phyloP scores from a whole-genome alignment of 352 stramenopile genomes.

The Globisporangium heterothallicum region DNA sequence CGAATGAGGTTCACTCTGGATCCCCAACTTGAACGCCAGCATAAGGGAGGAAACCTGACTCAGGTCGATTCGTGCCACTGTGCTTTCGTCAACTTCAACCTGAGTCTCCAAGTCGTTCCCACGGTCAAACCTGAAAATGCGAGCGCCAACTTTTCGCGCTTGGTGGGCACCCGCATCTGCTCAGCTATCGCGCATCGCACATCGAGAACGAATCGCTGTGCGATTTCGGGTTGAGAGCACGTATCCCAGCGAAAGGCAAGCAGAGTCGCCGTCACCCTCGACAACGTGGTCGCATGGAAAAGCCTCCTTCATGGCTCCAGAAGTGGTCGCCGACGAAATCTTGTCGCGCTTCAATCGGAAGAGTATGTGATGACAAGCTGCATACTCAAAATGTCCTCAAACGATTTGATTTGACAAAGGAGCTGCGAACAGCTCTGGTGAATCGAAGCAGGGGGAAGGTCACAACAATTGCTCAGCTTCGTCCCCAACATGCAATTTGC shows the following conservation, averaged over 20 bases:
- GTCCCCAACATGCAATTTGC: too few species aligned
- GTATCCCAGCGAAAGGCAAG: background rate
- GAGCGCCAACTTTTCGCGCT: conserved; percentile 2
- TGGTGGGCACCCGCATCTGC: conserved; percentile 35
- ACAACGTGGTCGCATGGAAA: conserved; percentile 9
- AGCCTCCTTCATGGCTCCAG: conserved; percentile 15
- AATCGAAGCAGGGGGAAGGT: too few species aligned
- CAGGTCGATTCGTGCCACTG: background rate
- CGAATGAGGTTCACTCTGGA: too few species aligned
- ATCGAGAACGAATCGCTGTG: conserved; percentile 29
- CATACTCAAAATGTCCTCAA: too few species aligned
- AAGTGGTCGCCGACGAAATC: conserved; percentile 12
- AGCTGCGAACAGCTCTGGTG: too few species aligned
- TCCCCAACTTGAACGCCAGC: background rate
- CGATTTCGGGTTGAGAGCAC: conserved; percentile 11
- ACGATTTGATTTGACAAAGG: too few species aligned
- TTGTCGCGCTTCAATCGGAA: too few species aligned
- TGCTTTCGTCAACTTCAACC: background rate
- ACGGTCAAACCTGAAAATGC: background rate
- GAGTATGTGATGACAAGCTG: too few species aligned
- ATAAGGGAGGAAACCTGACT: background rate
- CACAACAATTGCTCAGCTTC: too few species aligned
- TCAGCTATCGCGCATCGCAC: conserved; percentile 38
- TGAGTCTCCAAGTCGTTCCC: background rate
- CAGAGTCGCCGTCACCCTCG: too few species aligned